Evolutionary conservation across 257 asterid species (phyloP).

Genomic region (Catharanthus roseus): DNA sequence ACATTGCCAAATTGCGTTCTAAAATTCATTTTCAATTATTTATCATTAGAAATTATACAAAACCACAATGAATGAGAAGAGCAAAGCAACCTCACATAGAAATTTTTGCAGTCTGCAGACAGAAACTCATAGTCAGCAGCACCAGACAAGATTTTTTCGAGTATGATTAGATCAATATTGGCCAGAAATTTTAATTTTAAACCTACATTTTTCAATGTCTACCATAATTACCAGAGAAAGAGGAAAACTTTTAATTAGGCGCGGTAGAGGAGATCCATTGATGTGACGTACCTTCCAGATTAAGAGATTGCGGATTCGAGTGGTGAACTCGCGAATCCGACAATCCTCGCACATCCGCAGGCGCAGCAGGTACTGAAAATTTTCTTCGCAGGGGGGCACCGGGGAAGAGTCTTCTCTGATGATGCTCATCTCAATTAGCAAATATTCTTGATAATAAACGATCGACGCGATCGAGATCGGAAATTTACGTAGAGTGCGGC

Average conservation of each 20-base stretch:
- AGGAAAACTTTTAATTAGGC: too few relatives aligned
- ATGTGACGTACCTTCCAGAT: not conserved
- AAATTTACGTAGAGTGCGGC: not conserved
- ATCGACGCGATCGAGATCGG: not conserved
- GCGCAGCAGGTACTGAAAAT: not conserved
- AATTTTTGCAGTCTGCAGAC: too few relatives aligned
- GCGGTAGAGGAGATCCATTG: not conserved
- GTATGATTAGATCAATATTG: too few relatives aligned
- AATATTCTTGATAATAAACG: not conserved
- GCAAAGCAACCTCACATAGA: too few relatives aligned
- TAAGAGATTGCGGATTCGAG: conserved; percentile 3
- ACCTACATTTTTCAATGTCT: too few relatives aligned
- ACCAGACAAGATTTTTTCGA: not conserved
- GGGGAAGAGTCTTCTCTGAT: too few relatives aligned
- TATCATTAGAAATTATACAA: too few relatives aligned
- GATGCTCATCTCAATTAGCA: too few relatives aligned
- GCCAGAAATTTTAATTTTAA: too few relatives aligned
- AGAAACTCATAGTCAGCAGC: not conserved
- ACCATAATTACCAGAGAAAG: too few relatives aligned
- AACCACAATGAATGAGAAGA: too few relatives aligned
- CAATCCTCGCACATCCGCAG: not conserved
- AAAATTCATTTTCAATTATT: not conserved
- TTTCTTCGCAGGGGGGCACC: not conserved
- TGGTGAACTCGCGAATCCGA: not conserved
- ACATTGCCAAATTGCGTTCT: not conserved